Evolutionary conservation across 768 basidiomycete species (phyloP).

Genomic region (Dioszegia hungarica): DNA sequence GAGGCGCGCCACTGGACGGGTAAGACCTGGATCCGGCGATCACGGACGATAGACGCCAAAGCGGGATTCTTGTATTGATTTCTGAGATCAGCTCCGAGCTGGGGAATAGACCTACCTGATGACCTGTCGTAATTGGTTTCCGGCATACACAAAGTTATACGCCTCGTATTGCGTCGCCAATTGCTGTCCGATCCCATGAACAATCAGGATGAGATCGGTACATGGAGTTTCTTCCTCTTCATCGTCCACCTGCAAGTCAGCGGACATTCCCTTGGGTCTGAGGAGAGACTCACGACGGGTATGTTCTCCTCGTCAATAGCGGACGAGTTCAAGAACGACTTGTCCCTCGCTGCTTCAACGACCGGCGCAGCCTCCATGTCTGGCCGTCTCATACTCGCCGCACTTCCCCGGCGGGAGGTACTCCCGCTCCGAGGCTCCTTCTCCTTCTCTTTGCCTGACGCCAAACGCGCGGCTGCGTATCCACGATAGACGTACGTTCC

Average conservation of each 20-base stretch:
- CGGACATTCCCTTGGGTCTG: no score
- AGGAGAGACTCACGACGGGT: slow-evolving; percentile 37
- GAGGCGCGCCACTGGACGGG: slow-evolving; percentile 53
- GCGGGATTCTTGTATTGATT: slow-evolving; percentile 51
- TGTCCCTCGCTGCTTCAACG: slow-evolving; percentile 15
- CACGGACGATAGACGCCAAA: slow-evolving; percentile 51
- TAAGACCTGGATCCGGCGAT: slow-evolving; percentile 50
- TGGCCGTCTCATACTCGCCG: slow-evolving; percentile 16
- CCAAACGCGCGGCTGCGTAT: slow-evolving; percentile 42
- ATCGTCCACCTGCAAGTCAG: slow-evolving; percentile 14
- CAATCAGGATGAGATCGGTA: slow-evolving; percentile 53
- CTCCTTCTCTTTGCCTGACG: slow-evolving; percentile 23
- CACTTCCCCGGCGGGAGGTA: slow-evolving; percentile 37
- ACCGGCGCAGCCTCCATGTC: slow-evolving; percentile 15
- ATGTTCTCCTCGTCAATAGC: slow-evolving; percentile 45
- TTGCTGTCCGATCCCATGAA: slow-evolving; percentile 53
- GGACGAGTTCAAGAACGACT: slow-evolving; percentile 1
- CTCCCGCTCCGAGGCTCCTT: slow-evolving; percentile 11
- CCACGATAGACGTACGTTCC: slow-evolving; percentile 51
- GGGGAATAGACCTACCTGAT: slow-evolving; percentile 36
- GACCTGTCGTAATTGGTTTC: slow-evolving; percentile 51
- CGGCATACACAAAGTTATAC: slow-evolving; percentile 53
- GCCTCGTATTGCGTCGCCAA: slow-evolving; percentile 51
- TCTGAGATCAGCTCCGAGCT: slow-evolving; percentile 7
- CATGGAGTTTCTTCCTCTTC: slow-evolving; percentile 44